Conservation (phyloP, 2,329 filamentous ascomycete species). For the Aspergillus piperis region DNA sequence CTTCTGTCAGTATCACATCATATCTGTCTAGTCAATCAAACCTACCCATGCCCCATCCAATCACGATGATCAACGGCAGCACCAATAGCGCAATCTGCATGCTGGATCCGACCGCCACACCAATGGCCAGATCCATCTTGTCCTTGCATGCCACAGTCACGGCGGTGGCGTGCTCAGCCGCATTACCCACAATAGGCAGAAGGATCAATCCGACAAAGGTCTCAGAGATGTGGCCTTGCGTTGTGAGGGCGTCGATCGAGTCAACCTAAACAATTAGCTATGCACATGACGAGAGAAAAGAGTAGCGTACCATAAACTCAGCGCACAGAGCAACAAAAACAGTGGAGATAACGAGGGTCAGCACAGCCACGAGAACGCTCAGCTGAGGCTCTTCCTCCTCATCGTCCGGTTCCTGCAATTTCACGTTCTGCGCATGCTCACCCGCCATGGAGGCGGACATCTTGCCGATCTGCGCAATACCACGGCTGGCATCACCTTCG, state of each 20-base stretch:
- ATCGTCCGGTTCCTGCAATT: slow-evolving; percentile 61
- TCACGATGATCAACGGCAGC: slow-evolving; percentile 60
- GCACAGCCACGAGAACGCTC: slow-evolving; percentile 69
- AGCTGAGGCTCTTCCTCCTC: slow-evolving; percentile 74
- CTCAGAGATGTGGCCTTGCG: slow-evolving; percentile 51
- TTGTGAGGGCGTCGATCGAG: slow-evolving; percentile 58
- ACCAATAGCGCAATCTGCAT: slow-evolving; percentile 67
- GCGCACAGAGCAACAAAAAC: slow-evolving; percentile 77
- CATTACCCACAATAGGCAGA: slow-evolving; percentile 66
- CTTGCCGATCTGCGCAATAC: slow-evolving; percentile 56
- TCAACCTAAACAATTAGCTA: slow-evolving; percentile 40
- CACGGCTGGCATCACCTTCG: slow-evolving; percentile 52
- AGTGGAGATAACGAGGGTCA: slow-evolving; percentile 71
- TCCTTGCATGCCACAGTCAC: slow-evolving; percentile 64
- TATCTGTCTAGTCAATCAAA: neutral
- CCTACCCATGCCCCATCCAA: slow-evolving; percentile 60
- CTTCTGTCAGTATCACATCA: slow-evolving; percentile 8
- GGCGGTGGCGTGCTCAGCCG: slow-evolving; percentile 66
- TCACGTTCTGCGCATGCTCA: slow-evolving; percentile 51
- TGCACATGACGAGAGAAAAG: neutral
- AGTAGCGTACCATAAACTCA: slow-evolving; percentile 58
- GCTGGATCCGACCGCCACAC: slow-evolving; percentile 65
- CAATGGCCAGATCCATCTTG: slow-evolving; percentile 69
- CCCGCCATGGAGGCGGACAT: slow-evolving; percentile 54
- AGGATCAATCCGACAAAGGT: slow-evolving; percentile 66